A percentile compares a stretch with the other conserved stretches of the same genome.
phyloP scores from a whole-genome alignment of 148 eudicot species.

The Polygonum aviculare region DNA sequence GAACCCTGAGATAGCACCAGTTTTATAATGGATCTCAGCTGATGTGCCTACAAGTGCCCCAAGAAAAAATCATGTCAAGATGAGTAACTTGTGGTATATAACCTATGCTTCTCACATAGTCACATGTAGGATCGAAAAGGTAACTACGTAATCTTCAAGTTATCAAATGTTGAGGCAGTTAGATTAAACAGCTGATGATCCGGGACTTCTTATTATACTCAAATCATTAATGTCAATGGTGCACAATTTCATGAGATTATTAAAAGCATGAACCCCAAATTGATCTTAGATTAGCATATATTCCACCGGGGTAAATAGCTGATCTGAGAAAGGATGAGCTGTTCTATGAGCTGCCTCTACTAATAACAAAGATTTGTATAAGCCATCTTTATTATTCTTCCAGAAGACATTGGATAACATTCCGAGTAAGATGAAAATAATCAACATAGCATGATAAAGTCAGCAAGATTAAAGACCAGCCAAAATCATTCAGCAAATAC shows the following conservation, averaged over 20 bases:
- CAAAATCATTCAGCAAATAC: too few relatives aligned
- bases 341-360: not conserved
- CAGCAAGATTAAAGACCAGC: not conserved
- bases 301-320: too few relatives aligned
- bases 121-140: not conserved
- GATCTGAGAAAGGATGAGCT: not conserved
- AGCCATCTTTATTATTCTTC: not conserved
- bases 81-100: not conserved
- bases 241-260: too few relatives aligned
- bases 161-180: too few relatives aligned
- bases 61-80: not conserved
- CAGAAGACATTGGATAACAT: not conserved
- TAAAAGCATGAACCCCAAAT: too few relatives aligned
- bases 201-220: too few relatives aligned
- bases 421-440: not conserved
- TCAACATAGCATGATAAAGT: not conserved
- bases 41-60: conserved; percentile 47
- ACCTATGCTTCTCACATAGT: not conserved
- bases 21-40: conserved; percentile 83
- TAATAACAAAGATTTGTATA: not conserved
- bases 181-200: too few relatives aligned
- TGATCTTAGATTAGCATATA: too few relatives aligned
- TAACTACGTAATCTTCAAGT: too few relatives aligned
- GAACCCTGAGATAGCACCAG: conserved; percentile 86
- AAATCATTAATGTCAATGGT: too few relatives aligned